Base-by-base conservation (phyloP, 306 rosid species). In the Glycine tomentella region DNA sequence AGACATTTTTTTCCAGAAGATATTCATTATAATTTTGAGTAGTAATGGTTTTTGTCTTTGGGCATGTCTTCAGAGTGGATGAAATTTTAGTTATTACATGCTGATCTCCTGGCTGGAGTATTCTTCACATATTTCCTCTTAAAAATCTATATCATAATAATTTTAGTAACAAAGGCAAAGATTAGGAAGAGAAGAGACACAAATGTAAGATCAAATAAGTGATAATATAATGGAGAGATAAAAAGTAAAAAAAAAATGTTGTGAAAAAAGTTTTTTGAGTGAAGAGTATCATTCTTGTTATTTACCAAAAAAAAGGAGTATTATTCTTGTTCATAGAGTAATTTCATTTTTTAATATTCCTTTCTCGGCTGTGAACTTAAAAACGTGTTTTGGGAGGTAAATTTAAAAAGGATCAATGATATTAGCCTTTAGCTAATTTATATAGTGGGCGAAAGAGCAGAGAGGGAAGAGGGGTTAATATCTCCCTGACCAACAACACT, bases 1-100 rank as follows among this genome's bases (percentile, higher is more conserved):
- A 25, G 31, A 67, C 56, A 15, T 17, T 3, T 13, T 6, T 72
- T 40, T 45, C 42, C 69, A 4, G 50, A 74, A 68, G 14, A 78
- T 40, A 67, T 58, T 15, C 12, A 38, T 68, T 58, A 13, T 46
- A 40, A 10, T 38, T 74, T 49, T 12, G 31, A 13, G 15, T 9
- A 72, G 64, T 17, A 48, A 34, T 4, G 31, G n/a, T 72, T 48
- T 45, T 16, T 73, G 9, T 49, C 15, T 72, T 55, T 81, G 50
- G 25, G 16, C 51, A 45, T 69, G 6, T 38, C 9, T n/a, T 13
- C 57, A 66, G 17, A 12, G 73, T 11, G 59, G 36, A 10, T 20
- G 20, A 20, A 20, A 20, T 20, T 20, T 20, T 20, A 20, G 20
- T 20, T 0, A 20, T 20, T 20, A 20, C 20, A 20, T 20, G 20